Conservation (phyloP, 257 asterid species). For the Gardenia jasminoides region DNA sequence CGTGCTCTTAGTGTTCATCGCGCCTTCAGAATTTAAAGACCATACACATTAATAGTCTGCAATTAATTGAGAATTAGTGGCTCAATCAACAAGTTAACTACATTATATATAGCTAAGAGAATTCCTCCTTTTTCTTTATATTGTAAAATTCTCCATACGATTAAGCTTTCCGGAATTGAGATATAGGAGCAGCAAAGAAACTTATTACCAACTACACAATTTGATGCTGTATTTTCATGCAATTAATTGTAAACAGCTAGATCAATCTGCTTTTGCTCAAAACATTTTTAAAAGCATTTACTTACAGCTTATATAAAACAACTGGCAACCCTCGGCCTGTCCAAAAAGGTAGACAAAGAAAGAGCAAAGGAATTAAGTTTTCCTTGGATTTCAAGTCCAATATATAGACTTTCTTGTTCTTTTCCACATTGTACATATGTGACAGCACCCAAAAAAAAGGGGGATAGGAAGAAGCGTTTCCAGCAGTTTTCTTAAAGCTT, state of each 20-base stretch:
- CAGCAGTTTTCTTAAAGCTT: no score
- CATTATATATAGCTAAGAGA: neutral
- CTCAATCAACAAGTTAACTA: neutral
- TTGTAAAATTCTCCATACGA: neutral
- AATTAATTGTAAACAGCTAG: neutral
- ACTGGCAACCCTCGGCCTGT: neutral
- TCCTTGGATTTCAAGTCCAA: neutral
- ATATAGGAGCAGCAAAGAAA: neutral
- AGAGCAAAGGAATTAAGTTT: neutral
- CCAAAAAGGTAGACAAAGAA: neutral
- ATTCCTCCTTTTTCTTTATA: neutral
- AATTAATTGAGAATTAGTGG: neutral
- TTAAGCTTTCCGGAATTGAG: neutral
- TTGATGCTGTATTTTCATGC: no score
- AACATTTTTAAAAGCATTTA: neutral
- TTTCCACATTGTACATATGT: neutral
- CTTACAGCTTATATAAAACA: neutral
- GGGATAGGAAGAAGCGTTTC: no score
- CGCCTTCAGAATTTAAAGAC: neutral
- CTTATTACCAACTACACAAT: no score
- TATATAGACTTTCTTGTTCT: neutral
- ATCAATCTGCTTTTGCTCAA: neutral
- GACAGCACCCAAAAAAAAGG: no score
- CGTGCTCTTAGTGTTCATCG: neutral
- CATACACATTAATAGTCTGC: neutral